These are phyloP conservation scores for Termitomyces sp. DNA, from an alignment of 768 basidiomycete species.

Conservation along the genomic window DNA sequence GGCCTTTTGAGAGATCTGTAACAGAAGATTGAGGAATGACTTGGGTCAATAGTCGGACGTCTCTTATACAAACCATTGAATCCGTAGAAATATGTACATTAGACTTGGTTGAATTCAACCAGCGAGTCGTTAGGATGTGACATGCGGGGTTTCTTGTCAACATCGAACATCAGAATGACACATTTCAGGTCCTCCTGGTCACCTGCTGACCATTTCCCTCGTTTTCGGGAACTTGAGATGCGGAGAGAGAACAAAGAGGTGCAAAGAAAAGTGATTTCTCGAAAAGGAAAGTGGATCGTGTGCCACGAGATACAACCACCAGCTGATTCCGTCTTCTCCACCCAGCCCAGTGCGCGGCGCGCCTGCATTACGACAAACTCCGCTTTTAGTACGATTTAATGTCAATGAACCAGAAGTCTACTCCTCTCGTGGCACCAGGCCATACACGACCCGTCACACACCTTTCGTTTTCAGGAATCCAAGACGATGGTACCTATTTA, in stretches of 20 bases:
- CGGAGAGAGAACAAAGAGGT: conserved; percentile 3
- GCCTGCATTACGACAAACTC: conserved; percentile 40
- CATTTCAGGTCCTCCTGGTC: neutral
- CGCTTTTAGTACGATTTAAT: conserved; percentile 34
- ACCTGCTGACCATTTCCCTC: neutral
- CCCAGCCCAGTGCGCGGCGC: conserved; percentile 41
- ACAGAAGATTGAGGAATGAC: neutral
- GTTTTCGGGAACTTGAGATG: neutral
- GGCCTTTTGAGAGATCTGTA: neutral
- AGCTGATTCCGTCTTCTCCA: conserved; percentile 10
- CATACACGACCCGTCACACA: conserved; percentile 89
- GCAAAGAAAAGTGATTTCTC: conserved; percentile 7
- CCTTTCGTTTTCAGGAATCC: conserved; percentile 84
- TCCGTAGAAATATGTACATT: neutral
- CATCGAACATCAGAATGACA: neutral
- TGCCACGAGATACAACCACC: conserved; percentile 12
- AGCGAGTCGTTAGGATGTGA: neutral
- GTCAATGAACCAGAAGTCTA: conserved; percentile 59
- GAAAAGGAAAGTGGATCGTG: conserved; percentile 12
- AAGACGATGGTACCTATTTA: conserved; percentile 81
- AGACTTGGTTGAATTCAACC: too few species aligned
- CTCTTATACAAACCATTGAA: neutral
- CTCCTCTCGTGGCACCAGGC: conserved; percentile 79
- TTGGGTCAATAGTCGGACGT: neutral
- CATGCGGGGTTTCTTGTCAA: neutral